phyloP scores from a whole-genome alignment of 805 yeast genomes.

The Monosporozyma solicola region DNA sequence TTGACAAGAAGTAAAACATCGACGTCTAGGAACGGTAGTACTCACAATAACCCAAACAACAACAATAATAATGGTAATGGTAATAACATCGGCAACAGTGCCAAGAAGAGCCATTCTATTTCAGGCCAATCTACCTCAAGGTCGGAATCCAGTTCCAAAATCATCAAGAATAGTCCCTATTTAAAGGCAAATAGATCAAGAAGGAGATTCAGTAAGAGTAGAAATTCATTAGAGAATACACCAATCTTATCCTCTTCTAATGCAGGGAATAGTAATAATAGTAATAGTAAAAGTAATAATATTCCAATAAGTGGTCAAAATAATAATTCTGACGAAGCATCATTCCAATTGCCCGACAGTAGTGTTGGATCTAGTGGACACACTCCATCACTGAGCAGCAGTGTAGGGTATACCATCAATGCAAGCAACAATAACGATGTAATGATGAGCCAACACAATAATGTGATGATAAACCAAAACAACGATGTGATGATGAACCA shows the following conservation, averaged over 20 bases:
- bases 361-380: constrained; percentile 4
- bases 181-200: constrained; percentile 12
- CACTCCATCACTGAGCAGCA: not conserved
- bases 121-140: not conserved
- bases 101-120: not conserved
- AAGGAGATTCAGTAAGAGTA: constrained; percentile 6
- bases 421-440: not conserved
- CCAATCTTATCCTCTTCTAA: not conserved
- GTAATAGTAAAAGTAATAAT: not conserved
- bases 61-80: not conserved
- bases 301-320: not conserved
- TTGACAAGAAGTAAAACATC: not conserved
- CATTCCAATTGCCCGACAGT: constrained; percentile 24
- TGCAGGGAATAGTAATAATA: not conserved
- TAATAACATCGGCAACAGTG: not conserved
- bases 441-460: not conserved
- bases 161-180: constrained; percentile 28
- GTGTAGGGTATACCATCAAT: not conserved
- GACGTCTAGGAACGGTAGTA: not conserved
- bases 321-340: constrained; percentile 5
- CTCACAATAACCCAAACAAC: not conserved
- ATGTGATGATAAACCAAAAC: no score
- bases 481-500: no score
- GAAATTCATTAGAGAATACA: not conserved
- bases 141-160: constrained; percentile 18